Evolutionary conservation across 306 rosid species (phyloP).

Genomic region (cucumber (Cucumis sativus)): Cucumber_9930_V3 NC_026659.2:24818001-24818500

Average conservation of each 20-base stretch:
- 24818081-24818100: constrained; percentile 43
- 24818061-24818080: constrained; percentile 31
- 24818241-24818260: constrained; percentile 76
- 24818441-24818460: no score
- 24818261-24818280: constrained; percentile 53
- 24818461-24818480: no score
- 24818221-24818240: constrained; percentile 88
- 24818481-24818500: no score
- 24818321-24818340: constrained; percentile 39
- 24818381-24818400: neutral
- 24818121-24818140: constrained; percentile 85
- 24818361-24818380: neutral
- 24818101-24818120: constrained; percentile 82
- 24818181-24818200: constrained; percentile 30
- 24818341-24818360: constrained; percentile 28
- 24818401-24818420: no score
- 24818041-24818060: constrained; percentile 36
- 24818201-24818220: constrained; percentile 34
- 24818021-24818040: constrained; percentile 20
- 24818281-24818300: constrained; percentile 34
- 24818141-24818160: constrained; percentile 64
- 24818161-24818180: constrained; percentile 51
- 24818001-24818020: constrained; percentile 26
- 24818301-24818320: constrained; percentile 56
- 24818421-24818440: no score